phyloP scores from a whole-genome alignment of 371 early-diverging fungal genomes.

The Nematocida sp. region DNA sequence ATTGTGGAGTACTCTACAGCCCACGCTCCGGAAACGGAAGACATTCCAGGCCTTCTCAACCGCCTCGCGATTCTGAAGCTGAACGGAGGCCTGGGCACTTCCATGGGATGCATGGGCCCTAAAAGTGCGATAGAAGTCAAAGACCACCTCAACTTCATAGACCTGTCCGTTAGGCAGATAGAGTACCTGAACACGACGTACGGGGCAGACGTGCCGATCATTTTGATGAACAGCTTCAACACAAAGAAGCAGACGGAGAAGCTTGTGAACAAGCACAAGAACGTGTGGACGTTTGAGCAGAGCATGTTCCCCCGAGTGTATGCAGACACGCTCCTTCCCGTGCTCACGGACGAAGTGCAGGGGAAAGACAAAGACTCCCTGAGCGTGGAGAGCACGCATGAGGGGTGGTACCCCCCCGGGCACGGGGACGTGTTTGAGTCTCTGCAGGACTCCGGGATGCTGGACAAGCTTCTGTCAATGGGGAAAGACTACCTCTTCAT shows the following conservation, averaged over 20 bases:
- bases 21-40: neutral
- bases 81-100: slow-evolving; percentile 96
- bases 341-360: slow-evolving; percentile 69
- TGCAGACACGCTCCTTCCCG: slow-evolving; percentile 80
- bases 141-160: slow-evolving; percentile 92
- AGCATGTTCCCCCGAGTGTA: slow-evolving; percentile 85
- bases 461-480: slow-evolving; percentile 82
- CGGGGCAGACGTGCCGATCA: slow-evolving; percentile 82
- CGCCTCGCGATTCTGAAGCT: slow-evolving; percentile 95
- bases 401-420: slow-evolving; percentile 86
- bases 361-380: no score
- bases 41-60: slow-evolving; percentile 65
- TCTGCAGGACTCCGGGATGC: slow-evolving; percentile 80
- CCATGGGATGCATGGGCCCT: slow-evolving; percentile 99
- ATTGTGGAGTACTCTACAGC: slow-evolving; percentile 53
- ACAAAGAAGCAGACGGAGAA: slow-evolving; percentile 89
- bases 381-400: slow-evolving; percentile 6
- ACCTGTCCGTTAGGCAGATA: slow-evolving; percentile 91
- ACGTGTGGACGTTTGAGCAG: slow-evolving; percentile 91
- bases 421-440: slow-evolving; percentile 95
- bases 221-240: slow-evolving; percentile 99
- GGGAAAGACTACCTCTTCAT: slow-evolving; percentile 98
- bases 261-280: slow-evolving; percentile 85
- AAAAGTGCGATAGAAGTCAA: slow-evolving; percentile 92
- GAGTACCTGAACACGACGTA: slow-evolving; percentile 82